Evolutionary conservation across 208 protist species (phyloP), one percentile per base, ranked within the genome.

Genomic region (Wallacemonas collosoma): DNA sequence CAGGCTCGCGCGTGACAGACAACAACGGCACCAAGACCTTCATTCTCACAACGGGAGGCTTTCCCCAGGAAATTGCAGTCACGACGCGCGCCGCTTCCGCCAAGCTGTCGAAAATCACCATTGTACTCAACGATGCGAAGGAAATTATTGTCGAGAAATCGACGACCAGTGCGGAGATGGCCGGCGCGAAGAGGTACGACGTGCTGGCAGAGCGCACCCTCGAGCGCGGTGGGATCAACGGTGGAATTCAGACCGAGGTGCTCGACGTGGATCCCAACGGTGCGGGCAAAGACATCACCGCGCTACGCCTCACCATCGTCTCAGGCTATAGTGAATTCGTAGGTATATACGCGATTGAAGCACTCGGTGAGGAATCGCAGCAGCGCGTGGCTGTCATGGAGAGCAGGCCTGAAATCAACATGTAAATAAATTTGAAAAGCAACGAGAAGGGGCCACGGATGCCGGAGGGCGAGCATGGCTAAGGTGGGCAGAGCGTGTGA

Each of bases 251-350:
- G 71, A 81, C 75, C n/a, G 91, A 90, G 75, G 58, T 81, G 51
- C 61, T 94, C 4, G 76, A 92, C 15, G 66, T 96, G 11, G 84
- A 96, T 58, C 74, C 81, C 4, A 75, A 81, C 9, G 77, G 71
- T 26, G 80, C 74, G 17, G 90, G 90, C 0, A 82, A 83, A 45
- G 78, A 83, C 50, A 77, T 95, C 38, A 77, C 76, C 11, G 82
- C 79, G 41, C 51, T 95, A 8, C 80, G 81, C 1, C 74, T 96
- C 7, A 76, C 73, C 36, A 83, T 96, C 38, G 60, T 88, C 2
- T 94, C 88, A 17, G 91, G 88, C 8, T 96, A 93, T 80, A 83
- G 70, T 58, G 83, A 96, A 43, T 96, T 96, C 69, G 91, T 93
- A 5, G 91, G 83, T 7, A 73, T 96, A 12, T 87, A 86, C 74